Conservation (phyloP, 2,329 filamentous ascomycete genomes). For the Aspergillus sp. region DNA sequence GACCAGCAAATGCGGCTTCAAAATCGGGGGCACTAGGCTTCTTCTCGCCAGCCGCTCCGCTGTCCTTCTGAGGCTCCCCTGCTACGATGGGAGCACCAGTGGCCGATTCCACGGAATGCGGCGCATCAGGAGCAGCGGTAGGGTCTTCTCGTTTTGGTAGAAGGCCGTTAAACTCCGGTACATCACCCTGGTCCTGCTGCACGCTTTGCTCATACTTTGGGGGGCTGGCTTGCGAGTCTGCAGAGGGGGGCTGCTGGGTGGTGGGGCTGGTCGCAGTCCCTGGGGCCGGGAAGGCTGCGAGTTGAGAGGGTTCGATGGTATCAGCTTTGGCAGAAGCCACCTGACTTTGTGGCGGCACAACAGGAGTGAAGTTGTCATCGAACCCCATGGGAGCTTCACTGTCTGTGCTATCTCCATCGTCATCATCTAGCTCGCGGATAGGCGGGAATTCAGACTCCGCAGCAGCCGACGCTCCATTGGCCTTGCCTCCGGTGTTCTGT, state of each 20-base stretch:
- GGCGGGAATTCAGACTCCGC: constrained; percentile 76
- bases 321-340: constrained; percentile 24
- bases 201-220: constrained; percentile 35
- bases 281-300: constrained; percentile 38
- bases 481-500: constrained; percentile 46
- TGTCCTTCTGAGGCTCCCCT: constrained; percentile 29
- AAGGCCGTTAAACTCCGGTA: constrained; percentile 39
- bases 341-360: constrained; percentile 41
- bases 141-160: constrained; percentile 40
- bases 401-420: constrained; percentile 77
- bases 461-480: constrained; percentile 26
- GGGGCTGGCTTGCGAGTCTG: constrained; percentile 58
- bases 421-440: constrained; percentile 78
- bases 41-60: constrained; percentile 20
- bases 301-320: constrained; percentile 37
- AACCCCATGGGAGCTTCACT: constrained; percentile 67
- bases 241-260: constrained; percentile 44
- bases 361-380: constrained; percentile 84
- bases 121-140: constrained; percentile 36
- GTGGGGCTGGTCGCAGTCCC: constrained; percentile 36
- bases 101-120: constrained; percentile 36
- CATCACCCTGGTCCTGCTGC: constrained; percentile 26
- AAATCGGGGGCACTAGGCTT: constrained; percentile 42
- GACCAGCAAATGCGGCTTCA: constrained; percentile 45
- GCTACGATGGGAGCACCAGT: constrained; percentile 37